Conservation (phyloP, 768 basidiomycete genomes). For the Ramaria rubella region DNA sequence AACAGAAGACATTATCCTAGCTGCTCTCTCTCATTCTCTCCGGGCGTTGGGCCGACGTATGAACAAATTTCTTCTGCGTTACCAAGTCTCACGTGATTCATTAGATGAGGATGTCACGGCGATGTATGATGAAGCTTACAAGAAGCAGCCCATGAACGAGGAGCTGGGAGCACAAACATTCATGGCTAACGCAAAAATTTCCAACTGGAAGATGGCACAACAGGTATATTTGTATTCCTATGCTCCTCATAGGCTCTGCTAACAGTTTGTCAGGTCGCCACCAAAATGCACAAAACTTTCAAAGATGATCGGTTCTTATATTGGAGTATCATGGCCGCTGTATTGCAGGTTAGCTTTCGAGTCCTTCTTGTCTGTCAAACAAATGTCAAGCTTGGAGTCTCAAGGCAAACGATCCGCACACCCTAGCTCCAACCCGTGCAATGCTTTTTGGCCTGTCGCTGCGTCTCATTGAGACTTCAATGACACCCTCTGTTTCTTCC, state of each 20-base stretch:
- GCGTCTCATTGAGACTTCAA: conserved; percentile 57
- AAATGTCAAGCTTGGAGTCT: not conserved
- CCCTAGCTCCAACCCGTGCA: conserved; percentile 53
- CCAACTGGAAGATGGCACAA: conserved; percentile 83
- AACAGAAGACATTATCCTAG: conserved; percentile 64
- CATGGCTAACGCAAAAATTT: conserved; percentile 74
- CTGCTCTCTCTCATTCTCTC: conserved; percentile 79
- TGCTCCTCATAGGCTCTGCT: not conserved
- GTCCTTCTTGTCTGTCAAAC: conserved; percentile 5
- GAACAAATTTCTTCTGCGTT: conserved; percentile 17
- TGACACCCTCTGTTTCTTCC: conserved; percentile 54
- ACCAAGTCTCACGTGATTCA: conserved; percentile 22
- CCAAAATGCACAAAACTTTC: conserved; percentile 78
- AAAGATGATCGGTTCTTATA: conserved; percentile 75
- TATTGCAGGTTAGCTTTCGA: conserved; percentile 56
- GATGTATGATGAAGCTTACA: conserved; percentile 85
- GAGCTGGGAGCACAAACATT: conserved; percentile 80
- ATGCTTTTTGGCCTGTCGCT: conserved; percentile 75
- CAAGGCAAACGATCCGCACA: conserved; percentile 68
- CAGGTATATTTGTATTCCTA: conserved; percentile 40
- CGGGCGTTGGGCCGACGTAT: conserved; percentile 66
- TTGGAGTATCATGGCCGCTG: conserved; percentile 75
- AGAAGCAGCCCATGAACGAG: conserved; percentile 72
- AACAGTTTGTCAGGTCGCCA: conserved; percentile 49
- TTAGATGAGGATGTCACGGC: conserved; percentile 70